Evolutionary conservation across 2,329 filamentous ascomycete genomes (phyloP).

Genomic region (Chaetoscypha palmicola): DNA sequence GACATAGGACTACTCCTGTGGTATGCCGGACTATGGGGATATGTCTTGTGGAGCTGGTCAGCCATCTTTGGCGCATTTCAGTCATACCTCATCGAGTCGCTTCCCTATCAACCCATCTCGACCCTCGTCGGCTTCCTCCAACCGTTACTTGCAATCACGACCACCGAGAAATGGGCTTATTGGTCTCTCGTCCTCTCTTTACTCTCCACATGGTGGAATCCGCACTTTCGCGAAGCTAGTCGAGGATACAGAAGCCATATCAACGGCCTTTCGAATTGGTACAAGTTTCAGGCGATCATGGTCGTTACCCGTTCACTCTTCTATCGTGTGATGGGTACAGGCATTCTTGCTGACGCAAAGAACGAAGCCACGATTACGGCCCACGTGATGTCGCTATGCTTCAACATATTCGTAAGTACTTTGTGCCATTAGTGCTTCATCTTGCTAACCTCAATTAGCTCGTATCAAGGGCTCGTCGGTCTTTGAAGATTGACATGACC

Average conservation of each 20-base stretch:
- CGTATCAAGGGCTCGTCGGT: slow-evolving; percentile 11
- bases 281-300: slow-evolving; percentile 55
- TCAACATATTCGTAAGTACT: slow-evolving; percentile 47
- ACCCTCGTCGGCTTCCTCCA: neutral
- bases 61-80: neutral
- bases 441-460: slow-evolving; percentile 18
- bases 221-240: slow-evolving; percentile 52
- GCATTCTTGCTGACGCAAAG: slow-evolving; percentile 15
- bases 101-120: neutral
- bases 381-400: slow-evolving; percentile 47
- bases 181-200: slow-evolving; percentile 44
- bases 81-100: neutral
- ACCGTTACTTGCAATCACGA: slow-evolving; percentile 1
- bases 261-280: slow-evolving; percentile 56
- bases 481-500: slow-evolving; percentile 32
- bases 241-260: slow-evolving; percentile 55
- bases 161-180: slow-evolving; percentile 25
- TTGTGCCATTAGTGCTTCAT: no score
- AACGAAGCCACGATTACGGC: slow-evolving; percentile 28
- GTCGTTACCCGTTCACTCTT: slow-evolving; percentile 49
- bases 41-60: neutral
- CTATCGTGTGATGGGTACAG: slow-evolving; percentile 22
- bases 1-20: slow-evolving; percentile 18
- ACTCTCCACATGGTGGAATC: slow-evolving; percentile 61
- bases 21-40: slow-evolving; percentile 16